Percentiles rank a stretch among this genome's conserved stretches.
These are phyloP conservation scores for Kwoniella europaea DNA, from an alignment of 768 basidiomycete species.

Conservation along the genomic window DNA sequence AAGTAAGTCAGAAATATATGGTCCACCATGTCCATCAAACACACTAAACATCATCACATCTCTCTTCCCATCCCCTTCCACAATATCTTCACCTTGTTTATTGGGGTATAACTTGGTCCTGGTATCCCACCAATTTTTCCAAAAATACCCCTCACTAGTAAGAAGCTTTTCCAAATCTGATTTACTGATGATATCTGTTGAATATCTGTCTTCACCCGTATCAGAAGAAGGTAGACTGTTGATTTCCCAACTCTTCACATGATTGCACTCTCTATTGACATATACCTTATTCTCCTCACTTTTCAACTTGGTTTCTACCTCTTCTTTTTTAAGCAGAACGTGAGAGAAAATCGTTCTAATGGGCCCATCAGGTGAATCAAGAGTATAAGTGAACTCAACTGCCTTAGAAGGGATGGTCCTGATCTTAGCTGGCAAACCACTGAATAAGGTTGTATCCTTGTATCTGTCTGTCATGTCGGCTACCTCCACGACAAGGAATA, in stretches of 20 bases:
- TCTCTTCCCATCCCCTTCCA: background rate
- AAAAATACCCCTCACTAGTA: background rate
- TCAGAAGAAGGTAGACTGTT: conserved; percentile 1
- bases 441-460: conserved; percentile 10
- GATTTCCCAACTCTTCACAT: conserved; percentile 6
- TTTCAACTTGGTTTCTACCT: conserved; percentile 2
- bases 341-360: background rate
- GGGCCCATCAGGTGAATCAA: conserved; percentile 3
- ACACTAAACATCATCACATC: conserved; percentile 82
- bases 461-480: background rate
- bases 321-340: conserved; percentile 1
- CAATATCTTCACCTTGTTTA: background rate
- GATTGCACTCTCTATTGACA: background rate
- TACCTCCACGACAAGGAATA: too few relatives aligned
- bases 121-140: conserved; percentile 11
- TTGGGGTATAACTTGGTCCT: conserved; percentile 4
- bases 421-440: conserved; percentile 3
- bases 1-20: conserved; percentile 77
- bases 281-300: background rate
- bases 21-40: conserved; percentile 73
- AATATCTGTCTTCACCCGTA: conserved; percentile 8
- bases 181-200: background rate
- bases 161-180: background rate
- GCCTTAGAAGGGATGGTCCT: conserved; percentile 6
- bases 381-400: conserved; percentile 7